Evolutionary conservation across 2,329 filamentous ascomycete genomes (phyloP), one percentile per base, ranked within the genome.

Genomic region (Diaporthe vexans): DNA sequence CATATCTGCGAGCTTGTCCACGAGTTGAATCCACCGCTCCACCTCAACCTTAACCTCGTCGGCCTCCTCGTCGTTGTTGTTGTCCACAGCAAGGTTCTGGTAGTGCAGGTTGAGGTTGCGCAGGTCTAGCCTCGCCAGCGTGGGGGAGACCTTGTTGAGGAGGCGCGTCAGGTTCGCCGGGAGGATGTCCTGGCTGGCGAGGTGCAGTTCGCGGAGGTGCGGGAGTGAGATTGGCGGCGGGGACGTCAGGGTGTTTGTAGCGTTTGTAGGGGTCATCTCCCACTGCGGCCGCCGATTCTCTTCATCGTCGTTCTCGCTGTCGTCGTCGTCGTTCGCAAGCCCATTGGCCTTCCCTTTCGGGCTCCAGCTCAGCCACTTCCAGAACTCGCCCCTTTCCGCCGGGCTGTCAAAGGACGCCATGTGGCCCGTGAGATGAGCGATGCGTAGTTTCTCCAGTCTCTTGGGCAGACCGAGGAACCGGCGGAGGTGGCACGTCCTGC

Each of bases 271-370:
- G 1, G 48, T 68, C n/a, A n/a, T 26, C 1, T 54, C 33, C 63
- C 63, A 68, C 48, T 72, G 57, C 21, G n/a, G 19, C 8, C n/a
- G 43, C 5, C 21, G 17, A 1, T 21, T 8, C 4, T 61, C 43
- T 0, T 3, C 33, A 17, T 48, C 24, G 13, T 24, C 24, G 11
- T 43, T 58, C 13, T 68, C 70, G 15, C 29, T 6, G 0, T 29
- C 19, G 2, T n/a, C 58, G 35, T 29, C 51, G 3, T 24, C 57
- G 46, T 21, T 13, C 19, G 57, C 29, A 5, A 43, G 33, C 10
- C 19, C 70, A n/a, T 72, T 72, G 46, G 24, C 57, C 48, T 72
- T 72, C 6, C 70, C 57, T 11, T 72, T 72, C 0, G 48, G 57
- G 17, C 51, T 61, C 33, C 29, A 35, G 2, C 57, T 57, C 26